A percentile compares a stretch with the other conserved stretches of the same genome.
These are phyloP conservation scores for Brassica balearica DNA, from an alignment of 441 rosid genomes.

Conservation along the genomic window DNA sequence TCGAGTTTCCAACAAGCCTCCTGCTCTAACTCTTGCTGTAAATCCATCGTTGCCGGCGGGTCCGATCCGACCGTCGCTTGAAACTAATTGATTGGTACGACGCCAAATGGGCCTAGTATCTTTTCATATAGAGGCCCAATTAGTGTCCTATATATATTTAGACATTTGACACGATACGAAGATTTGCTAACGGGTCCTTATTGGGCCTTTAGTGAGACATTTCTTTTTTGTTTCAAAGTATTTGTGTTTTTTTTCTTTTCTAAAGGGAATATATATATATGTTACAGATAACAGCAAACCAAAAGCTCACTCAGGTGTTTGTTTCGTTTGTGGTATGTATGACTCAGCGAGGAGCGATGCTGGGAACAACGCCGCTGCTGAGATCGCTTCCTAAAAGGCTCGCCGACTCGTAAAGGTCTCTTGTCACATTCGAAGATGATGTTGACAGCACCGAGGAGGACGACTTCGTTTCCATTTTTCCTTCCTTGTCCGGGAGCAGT, in stretches of 20 bases:
- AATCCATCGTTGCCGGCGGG: constrained; percentile 32
- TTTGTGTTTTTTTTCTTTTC: not conserved
- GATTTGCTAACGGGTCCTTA: constrained; percentile 17
- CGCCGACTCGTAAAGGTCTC: constrained; percentile 47
- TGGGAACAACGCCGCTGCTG: constrained; percentile 64
- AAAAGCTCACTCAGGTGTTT: not conserved
- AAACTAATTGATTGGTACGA: not conserved
- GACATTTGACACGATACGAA: constrained; percentile 4
- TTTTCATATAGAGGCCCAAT: not conserved
- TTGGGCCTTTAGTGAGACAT: not conserved
- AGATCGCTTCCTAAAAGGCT: constrained; percentile 74
- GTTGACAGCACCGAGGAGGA: constrained; percentile 52
- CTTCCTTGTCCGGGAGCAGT: constrained; percentile 56
- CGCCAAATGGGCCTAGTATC: constrained; percentile 19
- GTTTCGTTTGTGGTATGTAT: not conserved
- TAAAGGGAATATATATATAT: not conserved
- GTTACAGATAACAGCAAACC: constrained; percentile 9
- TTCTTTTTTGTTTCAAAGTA: not conserved
- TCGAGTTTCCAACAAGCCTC: constrained; percentile 32
- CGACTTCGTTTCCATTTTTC: constrained; percentile 42
- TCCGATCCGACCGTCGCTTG: constrained; percentile 23
- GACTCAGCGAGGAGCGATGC: constrained; percentile 54
- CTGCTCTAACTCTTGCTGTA: constrained; percentile 19
- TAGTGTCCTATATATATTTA: not conserved
- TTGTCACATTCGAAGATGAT: constrained; percentile 42